These are phyloP conservation scores for Diddensiella caesifluorescens DNA, from an alignment of 805 yeast genomes.

Conservation along the genomic window DNA sequence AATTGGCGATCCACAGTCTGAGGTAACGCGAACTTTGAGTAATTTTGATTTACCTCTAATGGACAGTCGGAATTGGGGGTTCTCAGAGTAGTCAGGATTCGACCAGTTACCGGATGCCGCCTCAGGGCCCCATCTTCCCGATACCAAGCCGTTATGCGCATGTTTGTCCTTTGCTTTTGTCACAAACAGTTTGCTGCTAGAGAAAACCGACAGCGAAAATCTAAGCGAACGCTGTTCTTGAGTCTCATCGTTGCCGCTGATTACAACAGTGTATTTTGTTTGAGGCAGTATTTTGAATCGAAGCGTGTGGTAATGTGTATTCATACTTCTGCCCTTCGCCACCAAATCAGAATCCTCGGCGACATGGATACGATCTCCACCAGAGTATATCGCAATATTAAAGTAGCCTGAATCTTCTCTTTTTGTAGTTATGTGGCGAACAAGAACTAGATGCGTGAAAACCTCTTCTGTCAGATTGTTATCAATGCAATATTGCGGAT, in stretches of 20 bases:
- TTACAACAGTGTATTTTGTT: slow-evolving; percentile 22
- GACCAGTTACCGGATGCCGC: slow-evolving; percentile 54
- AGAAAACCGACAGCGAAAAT: slow-evolving; percentile 19
- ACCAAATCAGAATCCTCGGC: slow-evolving; percentile 15
- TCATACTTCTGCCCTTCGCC: slow-evolving; percentile 24
- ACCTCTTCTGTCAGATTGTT: slow-evolving; percentile 18
- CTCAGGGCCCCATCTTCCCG: slow-evolving; percentile 43
- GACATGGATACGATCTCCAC: slow-evolving; percentile 8
- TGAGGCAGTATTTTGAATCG: slow-evolving; percentile 23
- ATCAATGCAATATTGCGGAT: slow-evolving; percentile 11
- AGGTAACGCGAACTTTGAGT: slow-evolving; percentile 25
- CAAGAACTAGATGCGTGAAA: slow-evolving; percentile 7
- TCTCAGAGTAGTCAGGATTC: slow-evolving; percentile 40
- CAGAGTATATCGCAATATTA: slow-evolving; percentile 12
- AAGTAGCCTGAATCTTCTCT: slow-evolving; percentile 6
- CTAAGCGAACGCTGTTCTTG: slow-evolving; percentile 5
- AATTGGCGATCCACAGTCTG: slow-evolving; percentile 29
- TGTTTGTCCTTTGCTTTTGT: slow-evolving; percentile 33
- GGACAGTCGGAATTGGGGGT: slow-evolving; percentile 49
- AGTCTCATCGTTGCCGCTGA: slow-evolving; percentile 14
- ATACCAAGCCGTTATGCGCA: slow-evolving; percentile 21
- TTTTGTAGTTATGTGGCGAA: slow-evolving; percentile 10
- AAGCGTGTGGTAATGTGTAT: slow-evolving; percentile 33
- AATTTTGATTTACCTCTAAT: slow-evolving; percentile 7
- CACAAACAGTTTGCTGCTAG: slow-evolving; percentile 18